Conservation (phyloP, 2,329 filamentous ascomycete genomes). For the Xylariaceae sp. region DNA sequence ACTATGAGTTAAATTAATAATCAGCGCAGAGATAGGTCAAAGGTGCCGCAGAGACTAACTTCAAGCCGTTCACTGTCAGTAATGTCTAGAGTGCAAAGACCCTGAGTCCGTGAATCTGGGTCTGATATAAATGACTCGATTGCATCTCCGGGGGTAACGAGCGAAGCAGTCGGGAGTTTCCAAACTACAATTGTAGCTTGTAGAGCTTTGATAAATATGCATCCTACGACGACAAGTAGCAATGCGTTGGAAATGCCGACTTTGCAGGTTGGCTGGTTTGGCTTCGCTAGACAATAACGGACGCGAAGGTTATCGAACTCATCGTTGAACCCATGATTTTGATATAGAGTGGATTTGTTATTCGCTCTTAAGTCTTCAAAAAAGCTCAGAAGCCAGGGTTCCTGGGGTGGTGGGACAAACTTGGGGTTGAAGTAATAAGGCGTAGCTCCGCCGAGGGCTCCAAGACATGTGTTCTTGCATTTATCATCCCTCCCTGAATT, state of each 20-base stretch:
- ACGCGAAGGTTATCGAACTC: not conserved
- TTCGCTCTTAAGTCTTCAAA: too few species aligned
- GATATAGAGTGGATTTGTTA: not conserved
- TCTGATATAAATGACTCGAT: conserved; percentile 11
- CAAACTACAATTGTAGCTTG: not conserved
- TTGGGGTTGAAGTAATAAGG: too few species aligned
- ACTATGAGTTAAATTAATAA: not conserved
- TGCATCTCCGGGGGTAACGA: conserved; percentile 14
- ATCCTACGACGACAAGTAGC: not conserved
- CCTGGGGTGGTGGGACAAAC: too few species aligned
- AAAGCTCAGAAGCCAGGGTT: not conserved
- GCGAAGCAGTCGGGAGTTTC: not conserved
- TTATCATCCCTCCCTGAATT: not conserved
- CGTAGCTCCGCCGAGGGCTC: not conserved
- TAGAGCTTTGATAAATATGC: not conserved
- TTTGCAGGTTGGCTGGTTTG: not conserved
- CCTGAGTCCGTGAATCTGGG: not conserved
- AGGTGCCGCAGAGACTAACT: not conserved
- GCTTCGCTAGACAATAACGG: conserved; percentile 1
- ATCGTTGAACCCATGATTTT: not conserved
- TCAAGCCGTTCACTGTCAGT: not conserved
- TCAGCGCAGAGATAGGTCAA: too few species aligned
- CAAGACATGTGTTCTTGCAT: not conserved
- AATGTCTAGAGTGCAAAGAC: not conserved
- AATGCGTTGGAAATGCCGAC: not conserved